A percentile compares a stretch with the other conserved stretches of the same genome.
phyloP scores from a whole-genome alignment of 2,329 filamentous ascomycete species.

The Westerdykella aurantiaca region DNA sequence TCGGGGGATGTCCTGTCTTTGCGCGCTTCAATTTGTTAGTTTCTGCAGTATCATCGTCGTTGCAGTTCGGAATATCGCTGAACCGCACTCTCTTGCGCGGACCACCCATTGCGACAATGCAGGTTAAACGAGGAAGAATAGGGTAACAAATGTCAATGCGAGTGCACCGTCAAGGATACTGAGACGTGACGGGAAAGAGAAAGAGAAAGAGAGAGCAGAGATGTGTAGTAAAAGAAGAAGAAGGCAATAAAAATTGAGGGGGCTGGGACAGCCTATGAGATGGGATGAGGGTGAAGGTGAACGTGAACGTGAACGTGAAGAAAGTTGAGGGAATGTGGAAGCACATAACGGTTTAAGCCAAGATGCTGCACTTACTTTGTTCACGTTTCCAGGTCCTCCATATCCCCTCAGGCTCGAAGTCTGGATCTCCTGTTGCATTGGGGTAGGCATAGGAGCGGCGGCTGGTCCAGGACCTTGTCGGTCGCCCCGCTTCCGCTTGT shows the following conservation, averaged over 20 bases:
- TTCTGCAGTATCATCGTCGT: not conserved
- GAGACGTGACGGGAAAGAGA: not conserved
- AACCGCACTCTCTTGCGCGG: not conserved
- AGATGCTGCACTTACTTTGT: slow-evolving; percentile 22
- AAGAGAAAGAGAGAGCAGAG: not conserved
- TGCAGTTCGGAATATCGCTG: not conserved
- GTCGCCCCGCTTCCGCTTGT: slow-evolving; percentile 73
- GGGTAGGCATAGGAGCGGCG: slow-evolving; percentile 32
- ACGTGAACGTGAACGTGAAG: not conserved
- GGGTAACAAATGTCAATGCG: slow-evolving; percentile 2
- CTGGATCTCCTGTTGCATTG: slow-evolving; percentile 29
- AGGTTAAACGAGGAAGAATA: not conserved
- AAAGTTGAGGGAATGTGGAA: not conserved
- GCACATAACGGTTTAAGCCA: not conserved
- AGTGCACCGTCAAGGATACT: slow-evolving; percentile 4
- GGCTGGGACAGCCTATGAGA: no score
- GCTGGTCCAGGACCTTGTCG: slow-evolving; percentile 48
- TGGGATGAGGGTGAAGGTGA: no score
- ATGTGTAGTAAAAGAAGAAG: no score
- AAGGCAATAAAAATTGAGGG: no score
- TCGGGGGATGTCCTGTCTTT: slow-evolving; percentile 60
- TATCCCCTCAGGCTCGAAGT: slow-evolving; percentile 31
- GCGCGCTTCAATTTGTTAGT: slow-evolving; percentile 52
- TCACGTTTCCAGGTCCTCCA: slow-evolving; percentile 19
- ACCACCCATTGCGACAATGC: no score